phyloP scores from a whole-genome alignment of 495 filamentous ascomycete species.

The Aspergillus biplanus region DNA sequence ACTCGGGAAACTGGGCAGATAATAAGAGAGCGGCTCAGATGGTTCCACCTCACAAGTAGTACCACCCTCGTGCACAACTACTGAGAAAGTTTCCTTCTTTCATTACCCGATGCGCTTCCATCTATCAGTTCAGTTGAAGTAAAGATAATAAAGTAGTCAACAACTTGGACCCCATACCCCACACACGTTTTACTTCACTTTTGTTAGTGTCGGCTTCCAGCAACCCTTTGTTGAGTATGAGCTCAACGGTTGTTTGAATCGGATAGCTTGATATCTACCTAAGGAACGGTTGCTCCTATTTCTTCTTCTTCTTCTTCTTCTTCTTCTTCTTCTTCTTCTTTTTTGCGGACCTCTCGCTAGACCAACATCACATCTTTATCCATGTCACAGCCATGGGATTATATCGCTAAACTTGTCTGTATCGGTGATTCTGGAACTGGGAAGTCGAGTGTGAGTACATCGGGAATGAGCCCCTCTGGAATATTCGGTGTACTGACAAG shows the following conservation, averaged over 20 bases:
- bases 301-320: no score
- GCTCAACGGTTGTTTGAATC: slow-evolving; percentile 19
- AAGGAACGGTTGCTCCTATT: background rate
- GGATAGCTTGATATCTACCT: slow-evolving; percentile 7
- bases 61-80: background rate
- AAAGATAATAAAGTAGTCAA: background rate
- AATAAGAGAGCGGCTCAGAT: background rate
- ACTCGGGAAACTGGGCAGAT: background rate
- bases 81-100: background rate
- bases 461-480: background rate
- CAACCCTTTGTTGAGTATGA: slow-evolving; percentile 24
- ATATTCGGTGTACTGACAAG: slow-evolving; percentile 18
- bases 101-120: slow-evolving; percentile 4
- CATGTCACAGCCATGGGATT: slow-evolving; percentile 88
- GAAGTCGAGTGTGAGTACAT: slow-evolving; percentile 70
- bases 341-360: slow-evolving; percentile 6
- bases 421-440: slow-evolving; percentile 94
- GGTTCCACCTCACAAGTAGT: background rate
- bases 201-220: background rate
- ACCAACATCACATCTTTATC: slow-evolving; percentile 37
- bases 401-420: slow-evolving; percentile 97
- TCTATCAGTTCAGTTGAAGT: background rate
- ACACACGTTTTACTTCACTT: background rate
- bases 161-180: background rate
- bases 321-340: background rate